phyloP scores from a whole-genome alignment of 2,329 filamentous ascomycete species.

The Aspergillus awamori region DNA sequence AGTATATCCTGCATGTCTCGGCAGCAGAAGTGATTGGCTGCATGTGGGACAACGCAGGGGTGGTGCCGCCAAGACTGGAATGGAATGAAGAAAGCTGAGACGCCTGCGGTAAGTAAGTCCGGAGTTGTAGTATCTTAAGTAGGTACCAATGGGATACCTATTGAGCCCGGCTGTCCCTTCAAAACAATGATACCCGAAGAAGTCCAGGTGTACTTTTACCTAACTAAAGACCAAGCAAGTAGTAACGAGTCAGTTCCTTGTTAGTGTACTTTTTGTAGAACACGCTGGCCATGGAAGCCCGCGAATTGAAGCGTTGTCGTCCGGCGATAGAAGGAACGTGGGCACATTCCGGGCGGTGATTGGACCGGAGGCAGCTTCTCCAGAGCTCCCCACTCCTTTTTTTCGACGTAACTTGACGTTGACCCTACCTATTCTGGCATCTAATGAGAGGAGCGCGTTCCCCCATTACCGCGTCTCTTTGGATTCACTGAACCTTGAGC shows the following conservation, averaged over 20 bases:
- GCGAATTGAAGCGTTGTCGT: not conserved
- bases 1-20: too few relatives aligned
- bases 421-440: conserved; percentile 1
- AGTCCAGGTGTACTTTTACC: too few relatives aligned
- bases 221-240: not conserved
- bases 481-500: not conserved
- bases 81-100: too few relatives aligned
- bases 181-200: too few relatives aligned
- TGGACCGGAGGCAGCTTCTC: conserved; percentile 24
- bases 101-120: too few relatives aligned
- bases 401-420: conserved; percentile 7
- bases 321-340: conserved; percentile 19
- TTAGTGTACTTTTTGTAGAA: not conserved
- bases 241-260: not conserved
- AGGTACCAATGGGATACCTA: too few relatives aligned
- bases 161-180: too few relatives aligned
- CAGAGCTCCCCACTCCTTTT: conserved; percentile 23
- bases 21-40: too few relatives aligned
- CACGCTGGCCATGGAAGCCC: not conserved
- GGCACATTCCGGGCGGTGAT: conserved; percentile 17
- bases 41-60: too few relatives aligned
- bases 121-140: too few relatives aligned
- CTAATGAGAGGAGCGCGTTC: not conserved
- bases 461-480: not conserved
- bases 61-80: too few relatives aligned